A percentile compares a stretch with the other conserved stretches of the same genome.
These are phyloP conservation scores for Leishmania guyanensis DNA, from an alignment of 208 protist genomes.

Conservation along the genomic window DNA sequence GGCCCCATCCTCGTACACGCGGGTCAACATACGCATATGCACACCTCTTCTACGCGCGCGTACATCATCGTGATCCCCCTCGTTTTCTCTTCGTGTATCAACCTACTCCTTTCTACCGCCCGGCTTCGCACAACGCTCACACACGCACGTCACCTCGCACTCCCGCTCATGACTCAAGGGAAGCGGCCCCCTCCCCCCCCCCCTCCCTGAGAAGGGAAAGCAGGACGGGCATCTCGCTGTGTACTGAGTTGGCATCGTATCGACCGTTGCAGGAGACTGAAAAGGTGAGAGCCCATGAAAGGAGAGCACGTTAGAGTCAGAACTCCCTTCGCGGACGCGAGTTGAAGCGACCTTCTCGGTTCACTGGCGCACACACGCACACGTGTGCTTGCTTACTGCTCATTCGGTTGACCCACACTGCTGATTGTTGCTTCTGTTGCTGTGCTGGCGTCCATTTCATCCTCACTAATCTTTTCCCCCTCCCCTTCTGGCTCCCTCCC, in stretches of 20 bases:
- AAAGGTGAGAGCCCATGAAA: not conserved
- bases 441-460: not conserved
- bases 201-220: not conserved
- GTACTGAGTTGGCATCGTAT: not conserved
- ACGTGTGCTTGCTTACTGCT: not conserved
- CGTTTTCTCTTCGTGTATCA: not conserved
- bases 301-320: not conserved
- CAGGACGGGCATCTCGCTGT: not conserved
- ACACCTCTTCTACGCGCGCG: not conserved
- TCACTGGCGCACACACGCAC: not conserved
- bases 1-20: not conserved
- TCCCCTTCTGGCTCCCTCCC: not conserved
- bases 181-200: not conserved
- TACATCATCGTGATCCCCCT: not conserved
- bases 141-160: not conserved
- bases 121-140: not conserved
- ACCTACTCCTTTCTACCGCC: not conserved
- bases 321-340: not conserved
- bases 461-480: not conserved
- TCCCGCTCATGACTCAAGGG: not conserved
- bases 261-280: not conserved
- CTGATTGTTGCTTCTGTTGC: conserved; percentile 4
- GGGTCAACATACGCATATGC: not conserved
- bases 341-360: not conserved
- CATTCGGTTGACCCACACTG: not conserved